Evolutionary conservation across 202 grass and related monocot species (phyloP), one percentile per base, ranked within the genome.

Genomic region (Setaria viridis): DNA sequence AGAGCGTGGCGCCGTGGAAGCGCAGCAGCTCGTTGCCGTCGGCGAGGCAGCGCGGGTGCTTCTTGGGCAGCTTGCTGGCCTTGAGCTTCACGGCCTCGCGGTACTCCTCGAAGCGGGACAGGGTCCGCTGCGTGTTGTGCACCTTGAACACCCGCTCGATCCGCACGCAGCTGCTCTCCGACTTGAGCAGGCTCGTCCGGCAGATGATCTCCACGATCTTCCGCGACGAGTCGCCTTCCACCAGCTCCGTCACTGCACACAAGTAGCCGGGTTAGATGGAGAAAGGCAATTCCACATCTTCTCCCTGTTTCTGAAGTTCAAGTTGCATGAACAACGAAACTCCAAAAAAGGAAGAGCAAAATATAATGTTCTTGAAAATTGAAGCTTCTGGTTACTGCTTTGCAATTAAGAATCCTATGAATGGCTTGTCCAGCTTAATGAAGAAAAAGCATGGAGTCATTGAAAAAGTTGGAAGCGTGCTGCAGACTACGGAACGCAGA

Each of bases 181-280:
- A 88, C 77, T 98, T 98, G 63, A 95, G 84, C 84, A 92, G 88
- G 88, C 95, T 92, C 75, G 91, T 98, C 72, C 90, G 82, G 86
- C 95, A 95, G 85, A 98, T 98, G 57, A 98, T 91, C 89, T 98
- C 95, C 45, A 98, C 95, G 71, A 98, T 98, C 90, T 98, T 98
- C 20, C 95, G 84, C 0, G 95, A 98, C 11, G 95, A 98, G 76
- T 95, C 93, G 1, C 95, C 93, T 86, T 95, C 95, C 43, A 93
- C 68, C 57, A 98, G 93, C 64, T 98, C 95, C 32, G 93, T 95
- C 73, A 98, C 95, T 98, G 76, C 56, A 30, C 7, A 0, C 4
- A 9, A 73, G 25, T 11, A 6, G 17, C 5, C 7, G 29, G 30
- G 11, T 51, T 3, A 39, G 37, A 43, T 51, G 15, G 2, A 12